Evolutionary conservation across 768 basidiomycete genomes (phyloP).

Genomic region (Leccinellum rugosiceps): DNA sequence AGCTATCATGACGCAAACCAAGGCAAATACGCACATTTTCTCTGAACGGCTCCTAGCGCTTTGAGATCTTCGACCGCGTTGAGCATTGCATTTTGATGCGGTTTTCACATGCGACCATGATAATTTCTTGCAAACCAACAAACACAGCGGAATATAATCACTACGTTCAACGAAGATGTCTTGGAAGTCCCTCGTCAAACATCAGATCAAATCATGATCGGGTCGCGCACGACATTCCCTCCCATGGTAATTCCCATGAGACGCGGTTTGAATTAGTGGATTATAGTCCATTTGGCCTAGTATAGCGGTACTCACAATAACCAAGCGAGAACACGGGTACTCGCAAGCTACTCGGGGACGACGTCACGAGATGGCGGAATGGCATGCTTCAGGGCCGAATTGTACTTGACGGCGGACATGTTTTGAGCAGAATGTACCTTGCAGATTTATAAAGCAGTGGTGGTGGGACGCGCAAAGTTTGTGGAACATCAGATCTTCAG

Average conservation of each 20-base stretch:
- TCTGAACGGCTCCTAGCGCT: slow-evolving; percentile 45
- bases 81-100: slow-evolving; percentile 50
- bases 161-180: neutral
- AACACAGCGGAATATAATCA: neutral
- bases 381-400: slow-evolving; percentile 38
- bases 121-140: slow-evolving; percentile 38
- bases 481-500: too few relatives aligned
- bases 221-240: slow-evolving; percentile 45
- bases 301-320: slow-evolving; percentile 35
- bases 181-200: neutral
- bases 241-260: slow-evolving; percentile 45
- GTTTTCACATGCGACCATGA: slow-evolving; percentile 50
- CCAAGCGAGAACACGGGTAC: slow-evolving; percentile 53
- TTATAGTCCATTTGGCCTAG: neutral
- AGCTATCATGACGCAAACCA: neutral
- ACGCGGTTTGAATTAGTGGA: neutral
- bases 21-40: slow-evolving; percentile 40
- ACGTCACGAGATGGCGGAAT: slow-evolving; percentile 44
- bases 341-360: slow-evolving; percentile 42
- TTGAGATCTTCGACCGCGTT: slow-evolving; percentile 38
- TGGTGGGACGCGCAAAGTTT: too few relatives aligned
- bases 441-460: too few relatives aligned
- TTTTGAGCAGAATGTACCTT: neutral
- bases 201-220: slow-evolving; percentile 31
- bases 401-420: slow-evolving; percentile 28